Base-by-base conservation (phyloP, 2,329 filamentous ascomycete species). In the Teratosphaeria pseudoeucalypti region DNA sequence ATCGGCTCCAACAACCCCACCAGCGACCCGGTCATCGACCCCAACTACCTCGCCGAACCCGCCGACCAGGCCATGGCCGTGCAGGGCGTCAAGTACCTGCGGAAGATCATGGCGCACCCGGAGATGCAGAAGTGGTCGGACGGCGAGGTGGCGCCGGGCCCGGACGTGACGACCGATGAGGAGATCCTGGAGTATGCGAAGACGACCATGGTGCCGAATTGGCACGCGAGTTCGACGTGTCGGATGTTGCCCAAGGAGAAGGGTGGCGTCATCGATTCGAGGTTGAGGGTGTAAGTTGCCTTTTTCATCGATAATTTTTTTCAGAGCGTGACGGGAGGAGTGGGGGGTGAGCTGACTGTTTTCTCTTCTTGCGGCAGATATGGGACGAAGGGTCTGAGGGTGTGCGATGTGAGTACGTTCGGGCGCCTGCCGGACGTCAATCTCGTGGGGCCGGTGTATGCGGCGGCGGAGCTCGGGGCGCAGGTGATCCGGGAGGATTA, bases 121-220 rank as follows among this genome's bases (percentile, higher is more conserved):
- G 43, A 19, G 43, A 19, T 49, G 43, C n/a, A 49, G 43, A 49
- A 49, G 16, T 49, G 16, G 16, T 49, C 43, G n/a, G 43, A 16
- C 7, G 43, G 43, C 59, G 89, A 94, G 76, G 85, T 90, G 61
- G 89, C 89, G 0, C 90, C 90, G 0, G 90, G 90, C 3, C 87
- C 86, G 12, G 77, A 81, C 43, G 74, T 90, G 47, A 84, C 88
- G 72, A 86, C 85, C 6, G 90, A 95, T 70, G 89, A 92, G 74
- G 86, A 88, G 59, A 81, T 95, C 7, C 86, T 82, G 72, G 85
- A 91, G 76, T 95, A 95, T 73, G 90, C 43, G n/a, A 49, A 49
- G 43, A 10, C 6, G 6, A 49, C 43, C 11, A 49, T 49, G 43
- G 43, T 49, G 43, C 43, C 43, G 43, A 49, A 49, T 49, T 49